These are phyloP conservation scores for Pleodorina starrii DNA, from an alignment of 139 green algal genomes.

Conservation along the genomic window DNA sequence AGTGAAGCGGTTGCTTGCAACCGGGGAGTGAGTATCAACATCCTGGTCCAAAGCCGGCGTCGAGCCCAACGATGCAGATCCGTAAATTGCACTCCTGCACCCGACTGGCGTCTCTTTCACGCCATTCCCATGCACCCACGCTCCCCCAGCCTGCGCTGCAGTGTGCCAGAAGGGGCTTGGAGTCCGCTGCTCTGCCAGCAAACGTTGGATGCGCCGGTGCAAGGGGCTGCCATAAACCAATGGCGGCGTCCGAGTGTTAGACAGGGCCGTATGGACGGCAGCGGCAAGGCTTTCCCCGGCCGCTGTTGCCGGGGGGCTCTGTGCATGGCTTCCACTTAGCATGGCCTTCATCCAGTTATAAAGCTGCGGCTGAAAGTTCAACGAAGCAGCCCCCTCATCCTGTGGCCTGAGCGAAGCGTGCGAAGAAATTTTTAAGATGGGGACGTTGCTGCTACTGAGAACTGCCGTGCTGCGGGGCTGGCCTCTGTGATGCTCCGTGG, in stretches of 20 bases:
- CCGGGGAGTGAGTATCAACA: background rate
- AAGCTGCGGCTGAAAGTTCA: background rate
- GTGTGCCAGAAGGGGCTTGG: background rate
- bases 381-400: background rate
- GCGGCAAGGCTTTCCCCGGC: background rate
- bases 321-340: background rate
- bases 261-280: background rate
- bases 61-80: background rate
- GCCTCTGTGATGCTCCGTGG: background rate
- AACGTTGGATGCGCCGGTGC: slow-evolving; percentile 14
- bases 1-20: background rate
- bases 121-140: background rate
- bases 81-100: background rate
- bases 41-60: background rate
- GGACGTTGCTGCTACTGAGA: background rate
- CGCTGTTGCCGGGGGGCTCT: background rate
- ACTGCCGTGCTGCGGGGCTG: background rate
- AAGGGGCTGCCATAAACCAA: slow-evolving; percentile 21
- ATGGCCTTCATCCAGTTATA: slow-evolving; percentile 11
- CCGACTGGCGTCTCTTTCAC: background rate
- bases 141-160: background rate
- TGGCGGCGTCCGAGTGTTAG: background rate
- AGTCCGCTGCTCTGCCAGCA: background rate
- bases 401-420: too few species aligned
- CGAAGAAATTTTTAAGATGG: background rate